Conservation (phyloP, 1,284 basidiomycete genomes). For the Cryptococcus sp. region DNA sequence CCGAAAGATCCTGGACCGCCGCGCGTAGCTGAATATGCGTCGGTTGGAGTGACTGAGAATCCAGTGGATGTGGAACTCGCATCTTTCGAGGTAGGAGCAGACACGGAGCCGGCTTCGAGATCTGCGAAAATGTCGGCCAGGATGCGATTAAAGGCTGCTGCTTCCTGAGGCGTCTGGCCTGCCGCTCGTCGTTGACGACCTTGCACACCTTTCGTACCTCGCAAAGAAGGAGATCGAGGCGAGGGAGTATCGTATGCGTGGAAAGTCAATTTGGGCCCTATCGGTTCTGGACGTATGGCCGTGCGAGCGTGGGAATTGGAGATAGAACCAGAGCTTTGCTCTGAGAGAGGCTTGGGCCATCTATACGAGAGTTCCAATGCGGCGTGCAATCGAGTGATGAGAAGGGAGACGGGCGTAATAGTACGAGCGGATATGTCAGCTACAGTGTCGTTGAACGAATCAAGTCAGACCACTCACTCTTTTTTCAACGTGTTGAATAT, state of each 20-base stretch:
- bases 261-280: conserved; percentile 3
- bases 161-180: conserved; percentile 41
- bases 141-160: conserved; percentile 25
- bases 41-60: neutral
- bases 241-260: conserved; percentile 8
- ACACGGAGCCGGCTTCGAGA: conserved; percentile 7
- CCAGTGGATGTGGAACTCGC: neutral
- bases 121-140: conserved; percentile 28
- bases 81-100: neutral
- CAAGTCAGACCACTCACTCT: neutral
- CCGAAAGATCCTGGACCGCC: conserved; percentile 3
- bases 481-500: conserved; percentile 12
- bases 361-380: too few relatives aligned
- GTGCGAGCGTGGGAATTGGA: neutral
- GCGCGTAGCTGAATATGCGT: conserved; percentile 12
- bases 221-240: conserved; percentile 3
- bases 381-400: too few relatives aligned
- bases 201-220: conserved; percentile 21
- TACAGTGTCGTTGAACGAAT: too few relatives aligned
- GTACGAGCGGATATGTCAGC: too few relatives aligned
- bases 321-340: neutral
- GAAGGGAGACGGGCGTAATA: too few relatives aligned
- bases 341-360: conserved; percentile 7
- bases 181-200: conserved; percentile 16
- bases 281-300: conserved; percentile 9